Base-by-base conservation (phyloP, 2,329 filamentous ascomycete genomes). In the Phyllosticta paracitricarpa region DNA sequence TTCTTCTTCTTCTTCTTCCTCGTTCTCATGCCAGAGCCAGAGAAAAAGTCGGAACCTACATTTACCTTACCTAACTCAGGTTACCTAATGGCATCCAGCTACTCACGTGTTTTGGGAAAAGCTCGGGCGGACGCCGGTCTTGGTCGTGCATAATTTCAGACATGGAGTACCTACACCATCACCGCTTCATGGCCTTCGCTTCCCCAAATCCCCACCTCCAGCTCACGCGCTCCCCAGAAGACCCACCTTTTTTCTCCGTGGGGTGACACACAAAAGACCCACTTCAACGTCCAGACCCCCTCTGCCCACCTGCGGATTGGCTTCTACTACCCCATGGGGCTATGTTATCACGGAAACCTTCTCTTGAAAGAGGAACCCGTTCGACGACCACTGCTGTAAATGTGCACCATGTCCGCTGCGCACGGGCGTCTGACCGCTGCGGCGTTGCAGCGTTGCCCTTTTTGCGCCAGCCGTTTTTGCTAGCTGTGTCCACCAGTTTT, bases 251-350 rank as follows among this genome's bases (percentile, higher is more conserved):
- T 14, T 7, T 9, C 5, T 24, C 58, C 58, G 40, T 56, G 58
- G 58, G 58, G 58, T 60, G 58, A 56, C 26, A 56, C 26, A 51
- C 51, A 28, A 14, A 17, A 7, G 40, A 48, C 14, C 40, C 40
- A 48, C 40, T 48, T 5, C n/a, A 5, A 7, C 40, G 17, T 48
- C 40, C 40, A 48, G 40, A 48, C 40, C 40, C 40, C n/a, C 40
- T 48, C n/a, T 48, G 14, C 40, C n/a, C 17, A n/a, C 14, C n/a
- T 48, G 40, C 40, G 40, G 40, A 48, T 48, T n/a, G 40, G 40
- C 6, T 17, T 48, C 14, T 48, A 6, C 40, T 48, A 48, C 40
- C 58, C 58, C 58, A 53, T 61, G 58, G 58, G 58, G 58, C 58
- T 52, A 25, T 30, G 40, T 48, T 17, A 6, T 9, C 40, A 17